Evolutionary conservation across 2,329 filamentous ascomycete species (phyloP), one percentile per base, ranked within the genome.

Genomic region (Dactylonectria estremocensis): DNA sequence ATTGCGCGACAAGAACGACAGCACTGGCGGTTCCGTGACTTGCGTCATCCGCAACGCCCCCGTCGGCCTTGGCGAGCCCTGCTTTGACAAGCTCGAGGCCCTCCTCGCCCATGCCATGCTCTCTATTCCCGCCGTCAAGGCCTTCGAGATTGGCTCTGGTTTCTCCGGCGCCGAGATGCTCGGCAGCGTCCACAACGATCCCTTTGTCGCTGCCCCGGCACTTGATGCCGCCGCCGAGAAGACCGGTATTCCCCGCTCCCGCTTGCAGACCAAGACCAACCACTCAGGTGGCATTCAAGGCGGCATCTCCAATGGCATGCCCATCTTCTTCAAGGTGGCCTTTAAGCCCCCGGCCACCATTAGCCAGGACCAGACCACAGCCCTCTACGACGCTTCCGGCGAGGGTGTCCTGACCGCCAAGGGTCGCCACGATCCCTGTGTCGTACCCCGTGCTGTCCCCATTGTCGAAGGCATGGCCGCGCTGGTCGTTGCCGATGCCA

Each of bases 321-420:
- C 91, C 66, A 94, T 98, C 83, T 98, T 96, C 87, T 98, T 98
- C 89, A 91, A 93, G 57, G 92, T 97, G 5, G 95, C 90, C 16
- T 98, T 98, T 90, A 98, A 98, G 87, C 93, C 95, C 10, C 91
- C 95, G 3, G 95, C 95, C 33, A 98, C 96, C 3, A 98, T 98
- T 78, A 92, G 93, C 52, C 92, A 95, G 83, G 92, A 93, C 49
- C 95, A 98, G 84, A 88, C 87, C 14, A 98, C 96, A 0, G 91
- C 91, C 9, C 92, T 89, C 10, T 98, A 97, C 81, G 91, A 92
- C 67, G 92, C 92, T 52, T 84, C 87, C 10, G 77, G 78, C 13
- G 90, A 93, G 71, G 96, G 96, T 57, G 84, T 93, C 3, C 86
- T 98, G 37, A 93, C 95, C 69, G 95, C 95, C 57, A 98, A 98